Conservation (phyloP, 192 early-diverging fungal species). For the Thamnidium elegans region DNA sequence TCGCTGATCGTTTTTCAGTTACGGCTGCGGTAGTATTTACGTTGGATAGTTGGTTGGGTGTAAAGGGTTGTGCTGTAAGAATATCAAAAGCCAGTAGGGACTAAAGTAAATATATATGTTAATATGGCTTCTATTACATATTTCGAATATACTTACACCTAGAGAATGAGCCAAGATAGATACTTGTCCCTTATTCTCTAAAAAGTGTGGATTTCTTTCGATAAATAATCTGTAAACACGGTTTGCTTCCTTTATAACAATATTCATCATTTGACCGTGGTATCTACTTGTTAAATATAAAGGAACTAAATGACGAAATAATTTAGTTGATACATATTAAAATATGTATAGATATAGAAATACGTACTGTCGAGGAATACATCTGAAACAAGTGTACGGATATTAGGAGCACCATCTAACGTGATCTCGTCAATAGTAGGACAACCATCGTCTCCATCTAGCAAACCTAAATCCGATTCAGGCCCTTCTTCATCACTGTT, state of each 20-base stretch:
- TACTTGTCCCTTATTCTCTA: constrained; percentile 59
- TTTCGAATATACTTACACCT: constrained; percentile 40
- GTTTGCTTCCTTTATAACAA: constrained; percentile 74
- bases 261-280: constrained; percentile 62
- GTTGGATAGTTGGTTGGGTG: not conserved
- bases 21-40: not conserved
- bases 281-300: not conserved
- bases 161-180: constrained; percentile 78
- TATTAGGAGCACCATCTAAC: constrained; percentile 78
- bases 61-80: constrained; percentile 61
- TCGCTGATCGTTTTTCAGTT: constrained; percentile 10
- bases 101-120: constrained; percentile 8
- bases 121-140: not conserved
- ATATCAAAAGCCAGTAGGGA: constrained; percentile 79
- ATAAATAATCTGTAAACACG: constrained; percentile 70
- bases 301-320: not conserved
- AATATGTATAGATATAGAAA: constrained; percentile 14
- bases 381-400: constrained; percentile 78
- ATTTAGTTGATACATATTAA: not conserved
- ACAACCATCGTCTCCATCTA: constrained; percentile 51
- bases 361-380: constrained; percentile 76
- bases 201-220: constrained; percentile 70
- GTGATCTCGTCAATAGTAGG: constrained; percentile 75
- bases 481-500: constrained; percentile 43
- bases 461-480: constrained; percentile 55